Percentiles rank a stretch among this genome's conserved stretches.
These are phyloP conservation scores for Talaromyces stipitatus DNA, from an alignment of 495 filamentous ascomycete species.

Conservation along the genomic window DNA sequence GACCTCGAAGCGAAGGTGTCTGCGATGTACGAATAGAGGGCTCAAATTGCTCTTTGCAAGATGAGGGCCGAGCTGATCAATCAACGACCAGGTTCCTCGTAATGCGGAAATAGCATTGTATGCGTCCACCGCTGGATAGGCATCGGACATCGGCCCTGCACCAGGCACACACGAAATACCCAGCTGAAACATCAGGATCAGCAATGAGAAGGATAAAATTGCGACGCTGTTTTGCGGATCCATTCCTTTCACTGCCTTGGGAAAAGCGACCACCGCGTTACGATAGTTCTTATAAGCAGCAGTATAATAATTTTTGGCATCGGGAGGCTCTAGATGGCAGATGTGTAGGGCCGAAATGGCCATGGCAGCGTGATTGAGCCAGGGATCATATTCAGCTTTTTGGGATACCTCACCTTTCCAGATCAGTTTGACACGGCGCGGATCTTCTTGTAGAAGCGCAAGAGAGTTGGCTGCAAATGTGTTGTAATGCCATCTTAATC, in stretches of 20 bases:
- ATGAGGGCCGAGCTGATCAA: conserved; percentile 5
- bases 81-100: conserved; percentile 5
- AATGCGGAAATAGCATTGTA: conserved; percentile 3
- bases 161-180: conserved; percentile 6
- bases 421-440: conserved; percentile 1
- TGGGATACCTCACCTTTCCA: conserved; percentile 5
- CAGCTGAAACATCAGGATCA: conserved; percentile 6
- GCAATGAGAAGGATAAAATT: conserved; percentile 3
- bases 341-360: conserved; percentile 5
- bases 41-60: not conserved
- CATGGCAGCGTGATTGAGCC: not conserved
- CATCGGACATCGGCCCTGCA: conserved; percentile 5
- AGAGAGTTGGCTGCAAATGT: not conserved
- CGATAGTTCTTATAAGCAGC: conserved; percentile 5
- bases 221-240: conserved; percentile 4
- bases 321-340: conserved; percentile 3
- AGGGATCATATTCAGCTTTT: not conserved
- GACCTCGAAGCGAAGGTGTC: conserved; percentile 5
- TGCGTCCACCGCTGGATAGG: not conserved
- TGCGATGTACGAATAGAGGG: conserved; percentile 1
- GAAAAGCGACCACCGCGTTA: conserved; percentile 5
- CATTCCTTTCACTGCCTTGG: conserved; percentile 5
- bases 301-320: conserved; percentile 2
- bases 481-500: conserved; percentile 4
- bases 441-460: conserved; percentile 2